Base-by-base conservation (phyloP, 257 asterid species). In the Eustoma russellianum region DNA sequence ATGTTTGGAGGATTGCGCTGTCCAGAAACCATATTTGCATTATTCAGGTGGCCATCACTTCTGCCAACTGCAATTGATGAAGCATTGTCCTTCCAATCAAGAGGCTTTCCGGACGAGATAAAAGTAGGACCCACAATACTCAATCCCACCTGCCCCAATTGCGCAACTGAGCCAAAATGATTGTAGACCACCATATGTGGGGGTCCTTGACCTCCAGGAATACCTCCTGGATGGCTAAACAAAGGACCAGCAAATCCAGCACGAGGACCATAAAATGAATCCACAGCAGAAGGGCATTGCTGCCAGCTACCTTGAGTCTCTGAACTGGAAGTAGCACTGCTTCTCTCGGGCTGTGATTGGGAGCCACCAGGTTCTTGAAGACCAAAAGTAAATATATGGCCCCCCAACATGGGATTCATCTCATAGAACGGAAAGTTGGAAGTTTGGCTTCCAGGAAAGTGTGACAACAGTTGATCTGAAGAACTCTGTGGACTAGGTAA, bases 131-230 rank as follows among this genome's bases (percentile, higher is more conserved):
- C 97, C 97, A 92, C 85, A 68, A 84, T 88, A 78, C 97, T 88
- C 79, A 92, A 73, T 68, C 99, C 97, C 48, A 92, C 95, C 74
- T 82, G 99, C 34, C 99, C 97, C 50, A 79, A 92, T 62, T 85
- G 98, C 64, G 95, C 95, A 60, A 86, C 94, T 14, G 99, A 97
- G 55, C 95, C 86, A 83, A 92, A 92, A 81, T 88, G 99, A 65
- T 92, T 88, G 54, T 88, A 92, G 54, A 92, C 94, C 66, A 88
- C 99, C 97, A 92, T 85, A 63, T 90, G 97, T 1, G 97, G 94
- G 30, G 88, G 81, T 12, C 89, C 96, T 65, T 82, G 95, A 70
- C 83, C 94, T 63, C 98, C 98, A 57, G 87, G 80, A 60, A 89
- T 81, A 45, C 88, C 83, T 60, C 94, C 87, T 57, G 93, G 83